Base-by-base conservation (phyloP, 495 filamentous ascomycete genomes). In the Hypomontagnella submonticulosa region DNA sequence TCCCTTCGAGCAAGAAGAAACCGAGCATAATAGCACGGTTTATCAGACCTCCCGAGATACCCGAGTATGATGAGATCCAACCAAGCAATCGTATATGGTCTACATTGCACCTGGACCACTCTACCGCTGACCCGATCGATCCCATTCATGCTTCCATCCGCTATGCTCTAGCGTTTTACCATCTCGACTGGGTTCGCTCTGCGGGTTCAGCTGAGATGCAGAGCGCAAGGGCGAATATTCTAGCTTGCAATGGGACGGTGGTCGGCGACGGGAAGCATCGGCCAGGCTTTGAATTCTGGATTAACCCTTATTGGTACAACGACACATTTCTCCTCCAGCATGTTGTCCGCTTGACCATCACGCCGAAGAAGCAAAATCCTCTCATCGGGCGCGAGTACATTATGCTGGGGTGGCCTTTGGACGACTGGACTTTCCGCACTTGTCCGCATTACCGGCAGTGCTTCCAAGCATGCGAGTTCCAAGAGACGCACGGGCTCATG, bases 151-250 rank as follows among this genome's bases (percentile, higher is more conserved):
- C 56, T 16, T 69, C 65, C n/a, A 65, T 73, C 5, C 67, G 51
- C 8, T 73, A 66, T 20, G 37, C 58, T 42, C 40, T 73, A 4
- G 46, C 70, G 13, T 73, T 66, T 43, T 73, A 73, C 43, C 72
- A 74, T 42, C 34, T 71, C 52, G 8, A 71, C 50, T 56, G 56
- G 42, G 55, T 71, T 6, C 56, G 43, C 16, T 48, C 6, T 19
- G 72, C 56, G 30, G 15, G 0, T 42, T 56, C 19, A 9, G 41
- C 4, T 2, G 13, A 42, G 30, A 9, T 5, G 1, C 54, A 56
- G 20, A 52, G 13, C 19, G 37, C 16, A 10, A 57, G 65, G 34
- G 44, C 20, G 27, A 34, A 33, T 3, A 4, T 34, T 12, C 33
- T 69, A 6, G 15, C 40, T 1, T 64, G 66, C 30, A 7, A 58